Percentiles rank a stretch among this genome's conserved stretches.
Conservation (phyloP, 2,329 filamentous ascomycete species). For the Trichoderma sp. region DNA sequence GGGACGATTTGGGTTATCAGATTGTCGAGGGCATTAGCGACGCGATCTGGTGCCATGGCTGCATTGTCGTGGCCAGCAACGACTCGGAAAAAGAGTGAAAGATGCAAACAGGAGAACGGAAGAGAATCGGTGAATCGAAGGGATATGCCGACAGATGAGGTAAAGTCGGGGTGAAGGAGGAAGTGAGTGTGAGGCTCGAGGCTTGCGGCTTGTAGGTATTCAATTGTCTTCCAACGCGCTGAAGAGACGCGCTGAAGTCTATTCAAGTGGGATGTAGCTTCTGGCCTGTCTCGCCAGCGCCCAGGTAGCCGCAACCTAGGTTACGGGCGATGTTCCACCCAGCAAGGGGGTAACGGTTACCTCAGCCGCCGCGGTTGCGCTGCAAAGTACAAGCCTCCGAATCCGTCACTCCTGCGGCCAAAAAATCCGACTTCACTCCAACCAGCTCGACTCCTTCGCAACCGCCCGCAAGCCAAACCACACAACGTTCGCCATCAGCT, state of each 20-base stretch:
- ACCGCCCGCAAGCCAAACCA: conserved; percentile 30
- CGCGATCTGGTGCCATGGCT: conserved; percentile 64
- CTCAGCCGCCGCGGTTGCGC: conserved; percentile 17
- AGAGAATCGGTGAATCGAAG: not conserved
- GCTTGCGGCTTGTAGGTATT: too few species aligned
- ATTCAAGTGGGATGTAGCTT: conserved; percentile 26
- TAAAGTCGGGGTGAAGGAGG: conserved; percentile 5
- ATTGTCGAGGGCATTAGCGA: conserved; percentile 77
- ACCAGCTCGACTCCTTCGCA: conserved; percentile 36
- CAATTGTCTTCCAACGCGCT: conserved; percentile 16
- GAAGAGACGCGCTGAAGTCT: conserved; percentile 12
- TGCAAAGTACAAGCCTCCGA: conserved; percentile 30
- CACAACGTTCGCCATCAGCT: conserved; percentile 45
- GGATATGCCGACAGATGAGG: too few species aligned
- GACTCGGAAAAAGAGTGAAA: not conserved
- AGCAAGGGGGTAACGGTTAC: conserved; percentile 35
- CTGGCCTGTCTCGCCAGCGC: not conserved
- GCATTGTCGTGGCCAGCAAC: conserved; percentile 47
- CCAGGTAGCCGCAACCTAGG: conserved; percentile 19
- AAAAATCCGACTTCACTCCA: conserved; percentile 44
- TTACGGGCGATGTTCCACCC: not conserved
- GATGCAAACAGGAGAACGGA: not conserved
- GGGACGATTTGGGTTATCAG: conserved; percentile 76
- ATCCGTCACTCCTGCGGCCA: conserved; percentile 30
- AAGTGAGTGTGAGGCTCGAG: not conserved